Evolutionary conservation across 2,329 filamentous ascomycete genomes (phyloP).

Genomic region (Clonostachys solani): DNA sequence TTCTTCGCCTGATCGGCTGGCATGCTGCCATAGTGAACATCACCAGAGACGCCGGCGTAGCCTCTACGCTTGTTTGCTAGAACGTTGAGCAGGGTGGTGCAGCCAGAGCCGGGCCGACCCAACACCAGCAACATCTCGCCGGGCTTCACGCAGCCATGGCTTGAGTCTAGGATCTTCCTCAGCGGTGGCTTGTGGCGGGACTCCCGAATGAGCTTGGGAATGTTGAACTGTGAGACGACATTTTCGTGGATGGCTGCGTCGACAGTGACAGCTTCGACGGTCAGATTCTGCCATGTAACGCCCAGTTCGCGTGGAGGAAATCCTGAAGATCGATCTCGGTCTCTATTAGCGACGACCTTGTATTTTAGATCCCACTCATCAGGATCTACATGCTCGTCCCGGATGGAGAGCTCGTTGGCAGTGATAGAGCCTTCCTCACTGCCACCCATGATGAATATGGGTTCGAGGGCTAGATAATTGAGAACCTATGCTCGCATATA

Average conservation of each 20-base stretch:
- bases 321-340: constrained; percentile 1
- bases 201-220: constrained; percentile 1
- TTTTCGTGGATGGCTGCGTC: constrained; percentile 12
- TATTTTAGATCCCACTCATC: constrained; percentile 1
- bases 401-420: too few species aligned
- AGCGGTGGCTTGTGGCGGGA: constrained; percentile 23
- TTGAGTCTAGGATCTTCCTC: constrained; percentile 54
- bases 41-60: constrained; percentile 52
- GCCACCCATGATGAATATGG: too few species aligned
- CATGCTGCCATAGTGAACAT: constrained; percentile 51
- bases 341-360: background rate
- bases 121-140: constrained; percentile 67
- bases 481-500: too few species aligned
- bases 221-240: constrained; percentile 8
- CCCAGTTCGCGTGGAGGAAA: constrained; percentile 6
- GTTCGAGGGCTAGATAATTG: too few species aligned
- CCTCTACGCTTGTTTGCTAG: constrained; percentile 61
- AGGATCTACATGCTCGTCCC: background rate
- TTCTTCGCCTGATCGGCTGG: constrained; percentile 40
- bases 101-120: constrained; percentile 65
- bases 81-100: constrained; percentile 67
- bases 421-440: too few species aligned
- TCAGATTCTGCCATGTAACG: constrained; percentile 13
- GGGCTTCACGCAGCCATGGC: constrained; percentile 54
- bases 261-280: constrained; percentile 7